Conservation (phyloP, 2,329 filamentous ascomycete genomes). For the Exophiala sp. region DNA sequence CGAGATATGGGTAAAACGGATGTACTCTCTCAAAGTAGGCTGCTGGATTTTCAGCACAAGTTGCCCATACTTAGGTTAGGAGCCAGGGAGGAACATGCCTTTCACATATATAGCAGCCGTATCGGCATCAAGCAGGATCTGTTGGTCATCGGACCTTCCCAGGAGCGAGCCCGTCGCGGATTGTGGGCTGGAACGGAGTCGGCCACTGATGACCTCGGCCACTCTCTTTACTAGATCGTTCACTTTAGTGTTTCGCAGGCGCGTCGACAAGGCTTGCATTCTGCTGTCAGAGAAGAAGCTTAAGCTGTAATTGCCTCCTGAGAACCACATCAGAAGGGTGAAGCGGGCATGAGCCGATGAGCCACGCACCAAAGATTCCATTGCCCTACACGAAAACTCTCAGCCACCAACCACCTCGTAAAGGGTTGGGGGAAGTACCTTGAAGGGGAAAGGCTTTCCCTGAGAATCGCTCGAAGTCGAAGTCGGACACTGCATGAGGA, state of each 20-base stretch:
- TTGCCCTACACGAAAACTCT: background rate
- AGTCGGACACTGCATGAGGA: background rate
- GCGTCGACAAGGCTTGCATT: background rate
- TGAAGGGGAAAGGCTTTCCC: conserved; percentile 1
- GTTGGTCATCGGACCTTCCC: background rate
- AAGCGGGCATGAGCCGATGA: background rate
- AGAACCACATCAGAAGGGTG: too few species aligned
- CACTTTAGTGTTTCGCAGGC: background rate
- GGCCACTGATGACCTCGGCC: background rate
- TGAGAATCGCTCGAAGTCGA: background rate
- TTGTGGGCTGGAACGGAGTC: background rate
- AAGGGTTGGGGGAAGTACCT: too few species aligned
- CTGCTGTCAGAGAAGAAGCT: background rate
- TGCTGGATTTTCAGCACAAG: too few species aligned
- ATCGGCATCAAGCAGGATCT: background rate
- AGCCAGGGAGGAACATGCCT: too few species aligned
- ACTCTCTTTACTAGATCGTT: background rate
- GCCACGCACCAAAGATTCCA: background rate
- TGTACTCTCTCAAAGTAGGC: background rate
- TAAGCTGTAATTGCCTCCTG: background rate
- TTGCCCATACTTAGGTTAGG: too few species aligned
- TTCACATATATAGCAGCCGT: background rate
- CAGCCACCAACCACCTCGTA: too few species aligned
- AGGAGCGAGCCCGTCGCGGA: background rate
- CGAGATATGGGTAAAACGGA: background rate